Evolutionary conservation across 1,284 basidiomycete genomes (phyloP), one percentile per base, ranked within the genome.

Genomic region (Fistulina hepatica): DNA sequence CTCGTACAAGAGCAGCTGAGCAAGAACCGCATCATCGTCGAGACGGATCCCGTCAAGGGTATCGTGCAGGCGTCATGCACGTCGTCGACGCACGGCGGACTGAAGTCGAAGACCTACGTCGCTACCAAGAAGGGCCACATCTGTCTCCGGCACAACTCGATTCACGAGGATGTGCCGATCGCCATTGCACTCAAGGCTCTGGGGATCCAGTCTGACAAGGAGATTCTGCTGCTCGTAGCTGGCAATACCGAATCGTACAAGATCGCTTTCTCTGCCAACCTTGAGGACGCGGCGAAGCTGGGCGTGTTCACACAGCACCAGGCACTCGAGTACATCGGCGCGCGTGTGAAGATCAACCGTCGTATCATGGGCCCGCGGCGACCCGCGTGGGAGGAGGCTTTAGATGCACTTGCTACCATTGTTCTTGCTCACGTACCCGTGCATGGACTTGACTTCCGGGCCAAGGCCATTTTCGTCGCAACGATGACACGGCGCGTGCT

Each of bases 1-100:
- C 70, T 99, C 42, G 94, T 98, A 2, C 95, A 99, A 59, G 97
- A 99, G 59, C 95, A 98, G 63, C 65, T 99, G 52, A 93, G 89
- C 69, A 99, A 98, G 69, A 99, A 99, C 62, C 78, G 95, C 42
- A 98, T 99, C 56, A 95, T 99, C 46, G 94, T 99, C 47, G 97
- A 98, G 65, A 84, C 83, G 25, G 88, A 97, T 60, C 64, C 74
- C 6, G 81, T 82, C 33, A 98, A 98, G 61, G 89, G 89, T 11
- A 67, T 88, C 32, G 93, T 97, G 1, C 90, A 91, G 53, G 93
- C 95, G 7, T 94, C 91, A 13, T 97, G 97, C 61, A 99, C 95
- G 34, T 94, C 90, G 84, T 92, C 95, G 5, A 98, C 97, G 12
- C 93, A 97, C 54, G 84, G 83, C 10, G 94, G 97, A 47, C 76